These are phyloP conservation scores for Macaranga tanarius DNA, from an alignment of 441 rosid genomes.

Conservation along the genomic window DNA sequence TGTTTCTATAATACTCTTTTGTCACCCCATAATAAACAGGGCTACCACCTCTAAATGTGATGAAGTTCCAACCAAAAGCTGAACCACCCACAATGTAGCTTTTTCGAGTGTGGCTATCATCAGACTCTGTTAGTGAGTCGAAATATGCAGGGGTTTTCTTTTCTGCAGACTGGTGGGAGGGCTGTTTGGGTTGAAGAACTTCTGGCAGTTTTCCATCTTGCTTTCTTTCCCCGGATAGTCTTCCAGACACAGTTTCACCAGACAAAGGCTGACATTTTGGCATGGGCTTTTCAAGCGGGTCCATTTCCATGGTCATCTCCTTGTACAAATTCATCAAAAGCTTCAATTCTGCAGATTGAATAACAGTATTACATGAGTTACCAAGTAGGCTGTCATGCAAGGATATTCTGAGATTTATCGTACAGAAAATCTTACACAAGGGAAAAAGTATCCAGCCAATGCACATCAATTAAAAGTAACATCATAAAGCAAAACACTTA, in stretches of 20 bases:
- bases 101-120: conserved; percentile 16
- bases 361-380: background rate
- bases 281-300: conserved; percentile 2
- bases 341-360: conserved; percentile 38
- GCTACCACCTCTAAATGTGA: conserved; percentile 32
- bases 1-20: conserved; percentile 32
- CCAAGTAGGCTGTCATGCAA: background rate
- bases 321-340: conserved; percentile 31
- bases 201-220: background rate
- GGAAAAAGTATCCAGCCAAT: background rate
- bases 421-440: background rate
- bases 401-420: background rate
- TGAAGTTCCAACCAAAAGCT: conserved; percentile 46
- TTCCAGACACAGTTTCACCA: conserved; percentile 12
- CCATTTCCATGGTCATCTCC: conserved; percentile 28
- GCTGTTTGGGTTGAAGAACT: conserved; percentile 4
- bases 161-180: conserved; percentile 8
- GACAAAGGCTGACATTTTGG: conserved; percentile 2
- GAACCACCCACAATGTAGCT: conserved; percentile 42
- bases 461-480: background rate
- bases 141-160: conserved; percentile 5
- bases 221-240: background rate
- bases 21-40: conserved; percentile 38
- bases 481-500: background rate
- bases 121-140: conserved; percentile 15